A percentile compares a stretch with the other conserved stretches of the same genome.
phyloP scores from a whole-genome alignment of 2,329 filamentous ascomycete genomes.

The Geosmithia morbida region DNA sequence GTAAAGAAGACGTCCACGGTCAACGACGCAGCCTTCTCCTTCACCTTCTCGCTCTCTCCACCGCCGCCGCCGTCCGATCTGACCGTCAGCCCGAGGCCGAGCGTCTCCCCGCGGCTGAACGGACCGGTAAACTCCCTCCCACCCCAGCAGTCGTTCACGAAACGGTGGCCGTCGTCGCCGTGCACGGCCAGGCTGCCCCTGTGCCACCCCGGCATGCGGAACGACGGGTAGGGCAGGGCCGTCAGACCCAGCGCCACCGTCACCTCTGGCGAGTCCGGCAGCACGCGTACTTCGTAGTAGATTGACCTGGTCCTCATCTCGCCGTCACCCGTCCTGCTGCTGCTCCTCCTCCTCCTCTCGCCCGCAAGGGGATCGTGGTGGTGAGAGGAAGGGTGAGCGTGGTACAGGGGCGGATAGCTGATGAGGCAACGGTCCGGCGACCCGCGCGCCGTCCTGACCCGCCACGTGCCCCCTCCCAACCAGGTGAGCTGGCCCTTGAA shows the following conservation, averaged over 20 bases:
- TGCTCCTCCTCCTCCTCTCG: no score
- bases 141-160: slow-evolving; percentile 61
- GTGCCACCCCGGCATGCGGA: slow-evolving; percentile 72
- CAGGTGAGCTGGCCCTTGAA: slow-evolving; percentile 32
- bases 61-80: slow-evolving; percentile 10
- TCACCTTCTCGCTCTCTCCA: background rate
- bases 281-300: slow-evolving; percentile 59
- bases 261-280: slow-evolving; percentile 27
- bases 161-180: slow-evolving; percentile 64
- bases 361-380: no score
- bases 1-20: slow-evolving; percentile 47
- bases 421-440: slow-evolving; percentile 50
- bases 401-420: slow-evolving; percentile 55
- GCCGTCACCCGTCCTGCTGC: no score
- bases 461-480: slow-evolving; percentile 36
- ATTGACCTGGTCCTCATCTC: slow-evolving; percentile 38
- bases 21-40: slow-evolving; percentile 6
- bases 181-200: slow-evolving; percentile 63
- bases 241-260: slow-evolving; percentile 54
- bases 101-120: slow-evolving; percentile 50
- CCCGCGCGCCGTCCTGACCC: slow-evolving; percentile 20
- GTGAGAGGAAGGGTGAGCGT: no score
- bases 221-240: slow-evolving; percentile 62
- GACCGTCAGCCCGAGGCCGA: slow-evolving; percentile 60
- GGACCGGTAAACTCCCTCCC: slow-evolving; percentile 52